A percentile compares a stretch with the other conserved stretches of the same genome.
Conservation (phyloP, 73 alveolate genomes). For the Tetrahymena thermophila region DNA sequence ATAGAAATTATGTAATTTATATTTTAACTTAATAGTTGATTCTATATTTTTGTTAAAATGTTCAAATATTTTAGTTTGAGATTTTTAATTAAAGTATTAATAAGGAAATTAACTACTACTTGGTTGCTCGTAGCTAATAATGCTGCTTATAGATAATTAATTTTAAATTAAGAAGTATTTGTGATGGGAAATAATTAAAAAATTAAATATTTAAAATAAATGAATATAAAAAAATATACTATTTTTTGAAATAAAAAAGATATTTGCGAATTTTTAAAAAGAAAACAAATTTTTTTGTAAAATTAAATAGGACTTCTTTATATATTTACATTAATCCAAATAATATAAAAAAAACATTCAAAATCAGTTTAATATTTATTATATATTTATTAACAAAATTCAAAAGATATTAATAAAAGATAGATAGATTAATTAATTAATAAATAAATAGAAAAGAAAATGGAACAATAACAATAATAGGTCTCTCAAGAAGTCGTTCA, state of each 20-base stretch:
- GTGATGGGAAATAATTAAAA: background rate
- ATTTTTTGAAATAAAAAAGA: background rate
- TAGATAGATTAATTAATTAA: no score
- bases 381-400: background rate
- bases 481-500: conserved; percentile 7
- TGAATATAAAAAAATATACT: background rate
- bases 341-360: background rate
- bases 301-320: background rate
- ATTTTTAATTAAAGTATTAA: no score
- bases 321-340: background rate
- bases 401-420: background rate
- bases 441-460: background rate
- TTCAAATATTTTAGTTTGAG: no score
- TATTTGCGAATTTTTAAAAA: background rate
- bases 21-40: no score
- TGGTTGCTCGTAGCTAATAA: background rate
- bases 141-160: background rate
- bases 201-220: background rate
- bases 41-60: no score
- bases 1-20: no score
- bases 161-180: background rate
- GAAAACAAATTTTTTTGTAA: background rate
- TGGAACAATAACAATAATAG: background rate
- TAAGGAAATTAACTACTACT: background rate
- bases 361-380: background rate